phyloP scores from a whole-genome alignment of 257 asterid genomes.

The Solanum pimpinellifolium region DNA sequence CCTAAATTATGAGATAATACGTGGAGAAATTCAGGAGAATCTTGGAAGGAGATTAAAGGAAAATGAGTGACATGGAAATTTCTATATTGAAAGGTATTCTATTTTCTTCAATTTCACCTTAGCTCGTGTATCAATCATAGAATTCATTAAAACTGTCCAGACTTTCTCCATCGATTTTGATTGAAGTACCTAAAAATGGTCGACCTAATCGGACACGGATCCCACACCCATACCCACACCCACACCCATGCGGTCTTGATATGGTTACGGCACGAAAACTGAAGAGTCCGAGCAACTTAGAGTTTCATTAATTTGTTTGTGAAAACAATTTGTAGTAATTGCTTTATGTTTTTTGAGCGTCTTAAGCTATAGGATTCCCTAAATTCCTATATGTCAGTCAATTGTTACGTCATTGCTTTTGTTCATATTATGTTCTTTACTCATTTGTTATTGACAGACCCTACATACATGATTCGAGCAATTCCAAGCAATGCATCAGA shows the following conservation, averaged over 20 bases:
- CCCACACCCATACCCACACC: background rate
- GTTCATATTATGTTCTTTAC: background rate
- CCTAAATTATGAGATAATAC: background rate
- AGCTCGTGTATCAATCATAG: background rate
- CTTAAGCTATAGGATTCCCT: background rate
- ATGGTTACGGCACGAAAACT: background rate
- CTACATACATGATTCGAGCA: slow-evolving; percentile 96
- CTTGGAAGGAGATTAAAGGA: background rate
- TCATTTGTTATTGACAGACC: slow-evolving; percentile 45
- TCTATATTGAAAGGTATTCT: background rate
- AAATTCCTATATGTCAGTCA: background rate
- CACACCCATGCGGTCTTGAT: background rate
- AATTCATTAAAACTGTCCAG: background rate
- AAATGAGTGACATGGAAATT: background rate
- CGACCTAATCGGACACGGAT: background rate
- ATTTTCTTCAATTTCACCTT: background rate
- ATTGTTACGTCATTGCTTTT: background rate
- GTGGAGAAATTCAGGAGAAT: background rate
- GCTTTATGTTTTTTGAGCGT: background rate
- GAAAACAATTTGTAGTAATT: background rate
- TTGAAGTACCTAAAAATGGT: background rate
- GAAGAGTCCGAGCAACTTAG: background rate
- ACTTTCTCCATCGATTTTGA: background rate
- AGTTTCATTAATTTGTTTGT: background rate
- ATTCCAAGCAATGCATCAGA: slow-evolving; percentile 95